Percentiles rank a stretch among this genome's conserved stretches.
Evolutionary conservation across 2,329 filamentous ascomycete species (phyloP).

Genomic region (Fusarium metavorans): DNA sequence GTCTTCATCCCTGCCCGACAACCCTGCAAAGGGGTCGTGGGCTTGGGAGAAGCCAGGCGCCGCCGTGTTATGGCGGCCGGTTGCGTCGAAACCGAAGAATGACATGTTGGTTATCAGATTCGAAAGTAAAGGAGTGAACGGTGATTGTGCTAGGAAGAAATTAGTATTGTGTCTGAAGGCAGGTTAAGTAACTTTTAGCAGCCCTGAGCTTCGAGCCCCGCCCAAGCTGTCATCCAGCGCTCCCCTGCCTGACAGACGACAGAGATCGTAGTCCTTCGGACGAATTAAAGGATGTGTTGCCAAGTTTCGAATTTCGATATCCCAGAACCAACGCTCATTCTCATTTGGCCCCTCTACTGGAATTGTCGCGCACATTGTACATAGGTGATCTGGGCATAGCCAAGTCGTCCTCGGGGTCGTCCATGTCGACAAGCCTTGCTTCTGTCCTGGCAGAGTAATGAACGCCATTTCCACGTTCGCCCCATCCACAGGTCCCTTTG

Average conservation of each 20-base stretch:
- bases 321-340: not conserved
- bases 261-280: not conserved
- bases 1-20: conserved; percentile 75
- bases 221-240: conserved; percentile 18
- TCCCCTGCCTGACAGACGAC: not conserved
- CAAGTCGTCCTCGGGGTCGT: not conserved
- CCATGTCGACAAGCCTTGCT: not conserved
- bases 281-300: not conserved
- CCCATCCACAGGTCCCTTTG: not conserved
- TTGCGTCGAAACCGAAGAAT: conserved; percentile 89
- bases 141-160: conserved; percentile 39
- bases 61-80: conserved; percentile 71
- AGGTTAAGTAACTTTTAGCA: conserved; percentile 26
- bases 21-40: conserved; percentile 88
- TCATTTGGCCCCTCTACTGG: not conserved
- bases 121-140: conserved; percentile 30
- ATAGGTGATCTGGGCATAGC: not conserved
- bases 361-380: not conserved
- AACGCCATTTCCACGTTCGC: not conserved
- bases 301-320: not conserved
- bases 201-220: conserved; percentile 32
- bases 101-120: conserved; percentile 71
- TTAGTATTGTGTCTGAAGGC: conserved; percentile 33
- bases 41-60: conserved; percentile 85
- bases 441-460: not conserved